Base-by-base conservation (phyloP, 805 yeast species). In the Wickerhamiella australiensis region DNA sequence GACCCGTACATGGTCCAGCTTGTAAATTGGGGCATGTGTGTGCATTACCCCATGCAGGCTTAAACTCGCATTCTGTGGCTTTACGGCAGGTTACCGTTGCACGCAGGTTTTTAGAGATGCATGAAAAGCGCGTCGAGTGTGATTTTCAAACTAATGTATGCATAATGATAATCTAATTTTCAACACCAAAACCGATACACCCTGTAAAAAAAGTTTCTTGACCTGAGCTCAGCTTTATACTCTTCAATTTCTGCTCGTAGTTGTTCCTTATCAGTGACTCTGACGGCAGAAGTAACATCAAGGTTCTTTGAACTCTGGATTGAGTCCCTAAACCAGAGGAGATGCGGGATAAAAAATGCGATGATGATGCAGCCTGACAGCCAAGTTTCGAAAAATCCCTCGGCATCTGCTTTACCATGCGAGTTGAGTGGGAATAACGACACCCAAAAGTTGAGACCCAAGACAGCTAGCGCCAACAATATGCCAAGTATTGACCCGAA, bases 371-470 rank as follows among this genome's bases (percentile, higher is more conserved):
- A 70, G 17, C 64, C 63, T 3, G 81, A 79, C 43, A 79, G 64
- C 63, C 77, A 78, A 52, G 70, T 65, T 62, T 71, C 67, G 68
- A 79, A 78, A 63, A 79, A 79, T 50, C 44, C 51, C 21, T 51
- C 42, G n/a, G 71, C 73, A 42, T 54, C 57, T n/a, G 72, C 65
- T 2, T 49, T 31, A 18, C 50, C 46, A 7, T 27, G 23, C 41
- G 75, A 63, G 33, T 79, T 82, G 53, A 78, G 61, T 50, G 94
- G 94, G 72, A 72, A 84, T 40, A 82, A 67, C 7, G 92, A 87
- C 52, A 80, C 72, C 85, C 90, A 85, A 71, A 85, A 83, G 67
- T 84, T 88, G 29, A 87, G 85, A 52, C 76, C 68, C 52, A 86
- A 69, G 53, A 85, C 79, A 50, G 81, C 64, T 22, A 73, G 31